Conservation (phyloP, 257 asterid genomes). For the Salvia rosmarinus region DNA sequence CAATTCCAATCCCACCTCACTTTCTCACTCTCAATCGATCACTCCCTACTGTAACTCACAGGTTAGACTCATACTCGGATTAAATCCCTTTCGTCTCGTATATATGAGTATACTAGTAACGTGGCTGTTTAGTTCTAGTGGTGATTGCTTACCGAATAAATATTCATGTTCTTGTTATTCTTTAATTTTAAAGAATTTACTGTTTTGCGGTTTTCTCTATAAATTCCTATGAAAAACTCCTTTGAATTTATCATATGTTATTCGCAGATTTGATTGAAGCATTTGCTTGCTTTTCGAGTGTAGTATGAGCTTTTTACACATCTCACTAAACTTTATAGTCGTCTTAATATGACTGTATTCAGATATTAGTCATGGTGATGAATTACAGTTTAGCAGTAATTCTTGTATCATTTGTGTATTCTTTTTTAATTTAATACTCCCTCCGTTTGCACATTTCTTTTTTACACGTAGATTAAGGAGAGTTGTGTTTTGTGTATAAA, state of each 20-base stretch:
- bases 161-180: not conserved
- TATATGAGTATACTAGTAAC: no score
- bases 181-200: not conserved
- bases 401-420: not conserved
- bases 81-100: not conserved
- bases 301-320: not conserved
- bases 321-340: not conserved
- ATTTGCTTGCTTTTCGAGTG: conserved; percentile 3
- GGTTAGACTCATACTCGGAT: conserved; percentile 31
- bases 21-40: conserved; percentile 29
- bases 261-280: not conserved
- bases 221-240: not conserved
- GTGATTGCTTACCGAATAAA: not conserved
- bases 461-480: no score
- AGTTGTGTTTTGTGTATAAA: no score
- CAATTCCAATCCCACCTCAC: conserved; percentile 32
- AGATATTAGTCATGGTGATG: not conserved
- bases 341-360: conserved; percentile 11
- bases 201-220: conserved; percentile 6
- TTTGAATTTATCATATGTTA: not conserved
- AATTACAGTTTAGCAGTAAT: not conserved
- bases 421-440: no score
- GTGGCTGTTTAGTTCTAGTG: conserved; percentile 3
- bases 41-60: conserved; percentile 17
- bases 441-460: no score